phyloP scores from a whole-genome alignment of 2,329 filamentous ascomycete species.

The Fonsecaea multimorphosa region DNA sequence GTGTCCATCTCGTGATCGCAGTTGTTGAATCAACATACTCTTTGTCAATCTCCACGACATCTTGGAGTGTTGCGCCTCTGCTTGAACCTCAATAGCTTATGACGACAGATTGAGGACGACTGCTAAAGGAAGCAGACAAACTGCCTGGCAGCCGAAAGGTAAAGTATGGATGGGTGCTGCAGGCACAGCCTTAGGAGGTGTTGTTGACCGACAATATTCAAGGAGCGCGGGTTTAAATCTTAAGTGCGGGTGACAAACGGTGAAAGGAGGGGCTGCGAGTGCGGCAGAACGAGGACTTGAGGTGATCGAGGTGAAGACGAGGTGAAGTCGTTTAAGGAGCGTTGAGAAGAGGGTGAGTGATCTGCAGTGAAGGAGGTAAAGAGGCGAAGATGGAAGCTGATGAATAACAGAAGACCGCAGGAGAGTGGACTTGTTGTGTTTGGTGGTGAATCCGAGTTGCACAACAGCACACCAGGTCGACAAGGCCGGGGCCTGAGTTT shows the following conservation, averaged over 20 bases:
- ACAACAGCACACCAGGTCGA: constrained; percentile 7
- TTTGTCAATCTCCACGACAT: constrained; percentile 83
- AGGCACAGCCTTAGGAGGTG: constrained; percentile 6
- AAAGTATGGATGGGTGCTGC: constrained; percentile 1
- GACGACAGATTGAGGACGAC: neutral
- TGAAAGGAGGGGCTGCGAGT: constrained; percentile 25
- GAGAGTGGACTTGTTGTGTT: neutral
- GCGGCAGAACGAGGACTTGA: constrained; percentile 6
- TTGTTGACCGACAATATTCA: constrained; percentile 20
- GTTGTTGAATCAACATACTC: constrained; percentile 60
- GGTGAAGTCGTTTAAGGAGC: constrained; percentile 18
- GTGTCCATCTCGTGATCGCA: constrained; percentile 1
- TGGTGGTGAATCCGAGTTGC: constrained; percentile 8
- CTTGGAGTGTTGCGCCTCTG: constrained; percentile 28
- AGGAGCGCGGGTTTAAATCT: constrained; percentile 4
- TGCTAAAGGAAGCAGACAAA: neutral
- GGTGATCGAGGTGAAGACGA: constrained; percentile 14
- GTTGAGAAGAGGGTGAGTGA: constrained; percentile 11
- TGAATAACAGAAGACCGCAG: constrained; percentile 20
- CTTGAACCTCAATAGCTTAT: constrained; percentile 1
- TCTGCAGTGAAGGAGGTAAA: neutral
- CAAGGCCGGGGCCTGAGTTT: constrained; percentile 4
- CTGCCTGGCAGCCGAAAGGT: neutral
- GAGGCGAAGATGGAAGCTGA: constrained; percentile 9
- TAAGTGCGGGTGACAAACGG: constrained; percentile 14